Conservation (phyloP, 2,329 filamentous ascomycete genomes). For the Exophiala spinifera region DNA sequence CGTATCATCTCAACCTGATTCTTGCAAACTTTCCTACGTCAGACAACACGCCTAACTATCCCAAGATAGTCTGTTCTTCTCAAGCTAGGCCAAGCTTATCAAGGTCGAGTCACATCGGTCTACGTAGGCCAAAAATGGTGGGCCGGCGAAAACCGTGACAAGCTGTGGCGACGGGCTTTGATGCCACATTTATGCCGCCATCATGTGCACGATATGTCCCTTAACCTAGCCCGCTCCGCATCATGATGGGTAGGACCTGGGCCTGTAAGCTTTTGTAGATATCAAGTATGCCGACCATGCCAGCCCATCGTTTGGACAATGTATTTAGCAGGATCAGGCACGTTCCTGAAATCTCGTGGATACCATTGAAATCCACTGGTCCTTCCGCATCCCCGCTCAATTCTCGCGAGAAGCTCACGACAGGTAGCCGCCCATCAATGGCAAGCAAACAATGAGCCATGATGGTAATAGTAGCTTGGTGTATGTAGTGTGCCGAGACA, state of each 20-base stretch:
- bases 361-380: slow-evolving; percentile 28
- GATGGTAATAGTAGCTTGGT: slow-evolving; percentile 33
- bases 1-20: too few species aligned
- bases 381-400: slow-evolving; percentile 23
- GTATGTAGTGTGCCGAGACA: slow-evolving; percentile 35
- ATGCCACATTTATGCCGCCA: too few species aligned
- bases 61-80: too few species aligned
- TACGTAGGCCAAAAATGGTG: too few species aligned
- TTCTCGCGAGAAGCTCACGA: slow-evolving; percentile 27
- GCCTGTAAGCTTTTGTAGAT: slow-evolving; percentile 31
- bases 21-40: too few species aligned
- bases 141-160: too few species aligned
- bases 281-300: slow-evolving; percentile 30
- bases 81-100: too few species aligned
- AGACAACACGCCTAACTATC: too few species aligned
- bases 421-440: slow-evolving; percentile 30
- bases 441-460: slow-evolving; percentile 33
- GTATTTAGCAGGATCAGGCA: slow-evolving; percentile 29
- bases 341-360: slow-evolving; percentile 30
- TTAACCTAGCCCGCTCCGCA: slow-evolving; percentile 22
- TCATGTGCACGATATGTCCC: neutral
- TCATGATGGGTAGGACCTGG: slow-evolving; percentile 28
- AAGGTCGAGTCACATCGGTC: too few species aligned
- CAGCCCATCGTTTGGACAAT: slow-evolving; percentile 28
- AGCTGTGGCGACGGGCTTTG: too few species aligned